Evolutionary conservation across 192 early-diverging fungal species (phyloP).

Genomic region (Backusella morwellensis): DNA sequence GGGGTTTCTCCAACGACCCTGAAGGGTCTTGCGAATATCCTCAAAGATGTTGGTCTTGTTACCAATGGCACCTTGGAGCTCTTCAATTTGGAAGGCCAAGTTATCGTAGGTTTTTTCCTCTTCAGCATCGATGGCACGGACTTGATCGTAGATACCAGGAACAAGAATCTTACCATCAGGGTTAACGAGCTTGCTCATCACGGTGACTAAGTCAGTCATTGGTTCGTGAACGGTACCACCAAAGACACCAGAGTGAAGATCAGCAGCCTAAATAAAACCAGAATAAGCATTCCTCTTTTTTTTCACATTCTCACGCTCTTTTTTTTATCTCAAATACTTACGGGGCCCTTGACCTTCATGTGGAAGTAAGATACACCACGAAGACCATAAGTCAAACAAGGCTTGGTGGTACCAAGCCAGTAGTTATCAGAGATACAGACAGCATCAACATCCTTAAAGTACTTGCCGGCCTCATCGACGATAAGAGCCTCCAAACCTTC

Average conservation of each 20-base stretch:
- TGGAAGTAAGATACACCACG: conserved; percentile 73
- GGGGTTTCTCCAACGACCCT: conserved; percentile 93
- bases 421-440: conserved; percentile 99
- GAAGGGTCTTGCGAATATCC: conserved; percentile 75
- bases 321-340: background rate
- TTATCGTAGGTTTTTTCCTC: conserved; percentile 82
- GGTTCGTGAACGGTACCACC: conserved; percentile 95
- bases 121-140: conserved; percentile 74
- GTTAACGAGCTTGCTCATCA: conserved; percentile 84
- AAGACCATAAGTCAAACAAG: conserved; percentile 97
- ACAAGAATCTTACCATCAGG: conserved; percentile 87
- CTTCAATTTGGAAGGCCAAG: conserved; percentile 77
- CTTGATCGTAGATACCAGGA: conserved; percentile 91
- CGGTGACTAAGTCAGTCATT: conserved; percentile 89
- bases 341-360: conserved; percentile 35
- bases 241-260: conserved; percentile 97
- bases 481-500: conserved; percentile 96
- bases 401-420: conserved; percentile 95
- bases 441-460: conserved; percentile 90
- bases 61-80: conserved; percentile 78
- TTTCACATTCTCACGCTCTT: background rate
- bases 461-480: conserved; percentile 77
- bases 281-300: background rate
- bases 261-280: conserved; percentile 40
- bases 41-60: conserved; percentile 76